A percentile compares a stretch with the other conserved stretches of the same genome.
These are phyloP conservation scores for Clarireedia paspali DNA, from an alignment of 2,329 filamentous ascomycete species.

Conservation along the genomic window DNA sequence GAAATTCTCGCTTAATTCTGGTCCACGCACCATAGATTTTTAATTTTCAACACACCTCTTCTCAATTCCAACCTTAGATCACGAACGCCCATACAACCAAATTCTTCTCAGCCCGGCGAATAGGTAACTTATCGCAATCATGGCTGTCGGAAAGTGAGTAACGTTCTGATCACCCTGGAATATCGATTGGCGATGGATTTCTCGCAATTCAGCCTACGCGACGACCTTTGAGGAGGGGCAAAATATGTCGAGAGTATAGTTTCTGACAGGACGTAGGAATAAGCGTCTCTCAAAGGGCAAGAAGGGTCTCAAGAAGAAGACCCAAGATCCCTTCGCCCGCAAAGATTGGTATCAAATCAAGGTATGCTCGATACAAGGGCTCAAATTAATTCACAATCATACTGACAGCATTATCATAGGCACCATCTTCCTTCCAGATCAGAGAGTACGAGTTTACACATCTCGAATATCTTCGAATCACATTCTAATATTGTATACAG, in stretches of 20 bases:
- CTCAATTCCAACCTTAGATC: slow-evolving; percentile 6
- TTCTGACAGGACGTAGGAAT: slow-evolving; percentile 57
- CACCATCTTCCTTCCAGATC: slow-evolving; percentile 89
- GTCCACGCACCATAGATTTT: slow-evolving; percentile 8
- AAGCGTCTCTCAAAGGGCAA: slow-evolving; percentile 99
- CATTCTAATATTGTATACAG: slow-evolving; percentile 45
- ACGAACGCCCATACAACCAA: slow-evolving; percentile 11
- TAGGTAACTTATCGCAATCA: slow-evolving; percentile 50
- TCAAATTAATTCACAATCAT: neutral
- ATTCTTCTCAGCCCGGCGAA: slow-evolving; percentile 21
- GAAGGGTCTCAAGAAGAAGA: slow-evolving; percentile 99
- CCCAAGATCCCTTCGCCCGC: slow-evolving; percentile 90
- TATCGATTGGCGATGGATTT: slow-evolving; percentile 3
- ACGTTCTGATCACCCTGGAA: slow-evolving; percentile 9
- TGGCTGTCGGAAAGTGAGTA: slow-evolving; percentile 76
- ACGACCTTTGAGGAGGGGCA: slow-evolving; percentile 17
- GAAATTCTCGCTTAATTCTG: slow-evolving; percentile 8
- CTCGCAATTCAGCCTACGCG: neutral
- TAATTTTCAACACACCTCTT: neutral
- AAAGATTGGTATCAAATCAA: slow-evolving; percentile 99
- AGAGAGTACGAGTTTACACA: slow-evolving; percentile 63
- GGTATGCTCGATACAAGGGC: slow-evolving; percentile 40
- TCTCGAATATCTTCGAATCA: slow-evolving; percentile 14
- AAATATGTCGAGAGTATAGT: slow-evolving; percentile 10
- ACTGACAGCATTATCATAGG: slow-evolving; percentile 43